Evolutionary conservation across 345 rosid genomes (phyloP).

Genomic region (Abelmoschus esculentus): DNA sequence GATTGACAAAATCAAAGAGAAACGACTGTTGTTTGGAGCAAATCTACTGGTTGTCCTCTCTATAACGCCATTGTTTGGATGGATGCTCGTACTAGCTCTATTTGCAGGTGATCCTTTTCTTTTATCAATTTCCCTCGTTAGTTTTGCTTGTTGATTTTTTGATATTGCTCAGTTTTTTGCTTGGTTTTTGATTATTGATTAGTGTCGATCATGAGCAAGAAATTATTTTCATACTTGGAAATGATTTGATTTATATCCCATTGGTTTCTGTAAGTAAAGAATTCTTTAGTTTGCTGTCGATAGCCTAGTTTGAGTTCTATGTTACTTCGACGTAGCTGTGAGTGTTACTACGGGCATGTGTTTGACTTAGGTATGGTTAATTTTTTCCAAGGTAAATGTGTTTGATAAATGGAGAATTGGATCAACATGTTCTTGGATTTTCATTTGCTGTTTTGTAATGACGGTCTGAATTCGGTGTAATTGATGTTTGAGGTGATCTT

Average conservation of each 20-base stretch:
- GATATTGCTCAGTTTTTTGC: neutral
- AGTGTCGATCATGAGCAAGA: neutral
- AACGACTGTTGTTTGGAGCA: slow-evolving; percentile 83
- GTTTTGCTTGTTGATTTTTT: neutral
- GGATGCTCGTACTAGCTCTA: slow-evolving; percentile 82
- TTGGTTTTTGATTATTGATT: neutral
- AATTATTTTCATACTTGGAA: neutral
- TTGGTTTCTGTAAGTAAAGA: neutral
- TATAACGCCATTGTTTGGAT: slow-evolving; percentile 93
- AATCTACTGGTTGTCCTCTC: slow-evolving; percentile 72
- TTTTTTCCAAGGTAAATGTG: too few species aligned
- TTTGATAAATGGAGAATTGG: too few species aligned
- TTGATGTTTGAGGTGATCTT: slow-evolving; percentile 6
- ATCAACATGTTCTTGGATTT: neutral
- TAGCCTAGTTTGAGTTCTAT: neutral
- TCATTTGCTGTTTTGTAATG: neutral
- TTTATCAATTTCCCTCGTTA: neutral
- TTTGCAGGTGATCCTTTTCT: slow-evolving; percentile 54
- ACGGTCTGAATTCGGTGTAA: neutral
- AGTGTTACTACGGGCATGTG: too few species aligned
- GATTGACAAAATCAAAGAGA: slow-evolving; percentile 92
- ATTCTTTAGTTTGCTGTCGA: neutral
- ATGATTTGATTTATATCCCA: neutral
- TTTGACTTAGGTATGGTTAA: too few species aligned
- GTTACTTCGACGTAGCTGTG: too few species aligned